phyloP scores from a whole-genome alignment of 345 rosid genomes.

The thale cress (Arabidopsis thaliana) region DNA sequence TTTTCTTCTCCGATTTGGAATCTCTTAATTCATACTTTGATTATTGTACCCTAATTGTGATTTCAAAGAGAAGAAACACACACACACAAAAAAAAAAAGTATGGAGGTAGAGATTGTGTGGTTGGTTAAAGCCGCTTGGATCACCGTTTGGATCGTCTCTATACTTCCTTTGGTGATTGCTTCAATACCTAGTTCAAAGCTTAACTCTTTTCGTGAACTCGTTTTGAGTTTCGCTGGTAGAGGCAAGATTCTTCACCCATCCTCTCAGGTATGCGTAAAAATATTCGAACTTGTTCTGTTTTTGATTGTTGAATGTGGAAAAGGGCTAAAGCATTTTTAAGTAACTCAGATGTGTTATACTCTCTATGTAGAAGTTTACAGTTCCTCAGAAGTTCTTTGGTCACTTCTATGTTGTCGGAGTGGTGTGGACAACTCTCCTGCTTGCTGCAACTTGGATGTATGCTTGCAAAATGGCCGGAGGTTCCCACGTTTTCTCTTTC shows the following conservation, averaged over 20 bases:
- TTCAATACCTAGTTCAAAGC: slow-evolving; percentile 53
- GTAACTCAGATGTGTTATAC: background rate
- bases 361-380: slow-evolving; percentile 59
- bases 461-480: slow-evolving; percentile 59
- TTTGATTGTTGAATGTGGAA: background rate
- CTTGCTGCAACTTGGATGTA: slow-evolving; percentile 64
- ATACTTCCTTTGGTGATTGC: slow-evolving; percentile 55
- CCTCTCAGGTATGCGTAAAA: slow-evolving; percentile 40
- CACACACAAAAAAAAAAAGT: too few relatives aligned
- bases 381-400: slow-evolving; percentile 74
- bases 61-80: background rate
- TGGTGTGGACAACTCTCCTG: slow-evolving; percentile 67
- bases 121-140: slow-evolving; percentile 64
- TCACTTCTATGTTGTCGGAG: slow-evolving; percentile 70
- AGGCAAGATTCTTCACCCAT: slow-evolving; percentile 62
- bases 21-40: background rate
- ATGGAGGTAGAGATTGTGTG: slow-evolving; percentile 48
- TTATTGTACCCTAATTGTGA: background rate
- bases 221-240: slow-evolving; percentile 55
- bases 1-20: background rate
- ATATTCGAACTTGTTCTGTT: background rate
- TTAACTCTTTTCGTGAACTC: slow-evolving; percentile 43
- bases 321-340: background rate
- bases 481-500: slow-evolving; percentile 55
- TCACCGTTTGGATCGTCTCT: slow-evolving; percentile 62